Base-by-base conservation (phyloP, 805 yeast species). In the Candida mattraensis region DNA sequence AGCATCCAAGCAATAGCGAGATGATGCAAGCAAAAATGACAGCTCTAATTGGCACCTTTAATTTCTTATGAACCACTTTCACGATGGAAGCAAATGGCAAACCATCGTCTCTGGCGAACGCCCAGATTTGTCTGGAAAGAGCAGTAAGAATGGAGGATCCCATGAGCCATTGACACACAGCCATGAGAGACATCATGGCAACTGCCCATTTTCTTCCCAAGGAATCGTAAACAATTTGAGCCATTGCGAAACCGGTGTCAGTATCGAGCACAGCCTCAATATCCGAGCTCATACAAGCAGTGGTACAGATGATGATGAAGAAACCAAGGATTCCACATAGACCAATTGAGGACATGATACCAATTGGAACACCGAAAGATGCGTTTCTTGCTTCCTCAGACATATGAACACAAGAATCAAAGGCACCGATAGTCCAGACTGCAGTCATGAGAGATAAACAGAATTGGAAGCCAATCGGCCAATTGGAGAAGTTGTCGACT, bases 71-170 rank as follows among this genome's bases (percentile, higher is more conserved):
- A 28, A 83, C 84, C 28, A 64, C 72, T 46, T 79, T 76, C 43
- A 83, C 69, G 51, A 64, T 64, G 26, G 66, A 59, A 10, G 81
- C 69, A 44, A 79, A 64, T 7, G 89, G 89, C 38, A 83, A 67
- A 11, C 87, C 88, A 49, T 80, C 79, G 56, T 83, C 91, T 63
- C 91, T 74, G 25, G 86, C 78, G 57, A 81, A 79, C 1, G 87
- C 87, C 78, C 83, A 82, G 32, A 79, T 69, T 56, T 81, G 87
- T 58, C 88, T 72, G 5, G 85, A 78, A 5, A 75, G 70, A 8
- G 87, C 86, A 30, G 79, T 70, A 30, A 79, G 62, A 36, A 75
- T 69, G 3, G 83, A 76, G 16, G 76, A 68, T 12, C 83, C 83
- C 86, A 80, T 81, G 35, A 80, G 60, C 57, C 74, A 78, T 54